These are phyloP conservation scores for Xenoacremonium recifei DNA, from an alignment of 2,329 filamentous ascomycete species.

Conservation along the genomic window DNA sequence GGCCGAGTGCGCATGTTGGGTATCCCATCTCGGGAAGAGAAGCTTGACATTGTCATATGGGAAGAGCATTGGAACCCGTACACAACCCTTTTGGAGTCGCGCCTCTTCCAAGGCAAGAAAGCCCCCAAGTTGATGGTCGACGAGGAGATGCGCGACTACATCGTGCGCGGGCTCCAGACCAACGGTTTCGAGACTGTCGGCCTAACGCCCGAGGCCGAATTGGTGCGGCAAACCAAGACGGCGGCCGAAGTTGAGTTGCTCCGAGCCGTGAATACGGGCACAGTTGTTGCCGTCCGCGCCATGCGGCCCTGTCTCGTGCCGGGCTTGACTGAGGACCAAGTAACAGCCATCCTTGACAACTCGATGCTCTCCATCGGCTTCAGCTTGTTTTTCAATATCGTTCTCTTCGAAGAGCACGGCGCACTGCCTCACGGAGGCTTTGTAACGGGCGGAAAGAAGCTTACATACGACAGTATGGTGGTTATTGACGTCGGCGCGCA, in stretches of 20 bases:
- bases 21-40: constrained; percentile 51
- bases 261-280: constrained; percentile 62
- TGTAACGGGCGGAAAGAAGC: constrained; percentile 47
- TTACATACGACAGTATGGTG: constrained; percentile 55
- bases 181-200: constrained; percentile 57
- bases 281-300: constrained; percentile 57
- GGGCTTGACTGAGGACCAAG: constrained; percentile 57
- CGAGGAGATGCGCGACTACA: constrained; percentile 64
- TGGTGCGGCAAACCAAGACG: constrained; percentile 58
- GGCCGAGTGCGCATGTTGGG: constrained; percentile 56
- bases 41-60: constrained; percentile 56
- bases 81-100: constrained; percentile 46
- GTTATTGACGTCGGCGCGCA: constrained; percentile 64
- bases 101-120: constrained; percentile 31
- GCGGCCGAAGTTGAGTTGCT: constrained; percentile 55
- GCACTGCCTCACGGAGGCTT: constrained; percentile 54
- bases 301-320: constrained; percentile 55
- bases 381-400: constrained; percentile 61
- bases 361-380: constrained; percentile 54
- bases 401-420: constrained; percentile 58
- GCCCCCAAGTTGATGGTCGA: constrained; percentile 56
- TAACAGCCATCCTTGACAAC: constrained; percentile 53
- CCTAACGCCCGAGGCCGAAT: constrained; percentile 52
- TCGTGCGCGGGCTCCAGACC: constrained; percentile 52
- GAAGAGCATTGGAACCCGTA: constrained; percentile 67